Conservation (phyloP, 139 green algal genomes). For the Tetradesmus obliquus region DNA sequence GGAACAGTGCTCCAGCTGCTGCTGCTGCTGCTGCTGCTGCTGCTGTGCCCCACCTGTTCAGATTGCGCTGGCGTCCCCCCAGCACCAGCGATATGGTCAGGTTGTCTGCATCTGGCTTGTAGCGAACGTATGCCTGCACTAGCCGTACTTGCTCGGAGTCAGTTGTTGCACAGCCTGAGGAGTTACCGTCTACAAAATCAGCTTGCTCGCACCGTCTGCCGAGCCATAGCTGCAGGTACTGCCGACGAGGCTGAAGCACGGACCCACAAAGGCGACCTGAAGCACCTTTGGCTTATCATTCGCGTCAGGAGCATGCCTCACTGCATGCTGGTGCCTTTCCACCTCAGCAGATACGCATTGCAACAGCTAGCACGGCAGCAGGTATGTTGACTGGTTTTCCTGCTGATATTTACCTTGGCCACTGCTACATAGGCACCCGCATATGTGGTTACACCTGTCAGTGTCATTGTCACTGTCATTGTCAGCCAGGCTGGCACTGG, state of each 20-base stretch:
- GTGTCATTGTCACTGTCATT: neutral
- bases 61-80: slow-evolving; percentile 64
- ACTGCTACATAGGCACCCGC: no score
- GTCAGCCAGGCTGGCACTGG: neutral
- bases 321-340: neutral
- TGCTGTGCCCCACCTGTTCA: slow-evolving; percentile 62
- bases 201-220: neutral
- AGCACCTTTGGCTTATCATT: slow-evolving; percentile 17
- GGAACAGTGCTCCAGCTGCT: neutral
- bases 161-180: neutral
- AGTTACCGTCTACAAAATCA: slow-evolving; percentile 43
- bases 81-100: slow-evolving; percentile 45
- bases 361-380: neutral
- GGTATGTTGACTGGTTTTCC: no score
- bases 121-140: slow-evolving; percentile 34
- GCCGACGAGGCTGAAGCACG: neutral
- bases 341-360: neutral
- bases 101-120: slow-evolving; percentile 35
- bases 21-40: slow-evolving; percentile 6
- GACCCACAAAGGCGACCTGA: neutral
- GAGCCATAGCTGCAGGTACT: neutral
- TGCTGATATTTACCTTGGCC: neutral
- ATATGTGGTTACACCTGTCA: neutral
- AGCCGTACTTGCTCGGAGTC: slow-evolving; percentile 53
- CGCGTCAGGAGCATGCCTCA: neutral